Base-by-base conservation (phyloP, 2,329 filamentous ascomycete species). In the Lachnellula subtilissima region DNA sequence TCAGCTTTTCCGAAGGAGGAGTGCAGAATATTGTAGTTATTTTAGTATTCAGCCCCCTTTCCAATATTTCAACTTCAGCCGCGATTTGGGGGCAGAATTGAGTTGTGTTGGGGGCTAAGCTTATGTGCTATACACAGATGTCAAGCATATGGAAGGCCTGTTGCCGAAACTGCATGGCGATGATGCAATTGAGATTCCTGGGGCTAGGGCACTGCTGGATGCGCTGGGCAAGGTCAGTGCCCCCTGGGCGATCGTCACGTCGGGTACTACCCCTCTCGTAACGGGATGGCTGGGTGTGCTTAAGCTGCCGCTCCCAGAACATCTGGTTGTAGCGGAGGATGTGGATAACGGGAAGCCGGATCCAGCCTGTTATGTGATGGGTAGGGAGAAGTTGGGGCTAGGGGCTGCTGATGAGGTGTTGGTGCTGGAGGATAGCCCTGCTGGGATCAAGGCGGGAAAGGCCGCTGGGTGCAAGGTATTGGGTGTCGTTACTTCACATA, bases 161-260 rank as follows among this genome's bases (percentile, higher is more conserved):
- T 84, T 97, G 39, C 93, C 93, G 3, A 81, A 83, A 67, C 78
- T 87, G 52, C 90, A 89, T 74, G 91, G 90, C 53, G 72, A 79
- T 42, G 87, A 93, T 71, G 93, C 91, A 40, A 78, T 86, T 57
- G 92, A 96, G 72, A 91, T 97, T 62, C 90, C 91, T 1, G 94
- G 93, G 12, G 87, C 89, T 6, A 83, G 91, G 59, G 70, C 77
- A 32, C 79, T 96, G 53, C 81, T 96, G 50, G 76, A 83, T 59
- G 71, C 77, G 35, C 79, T 97, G 43, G 87, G 88, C 60, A 71
- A 77, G 39, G 75, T 76, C 51, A 73, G 75, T 43, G 58, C 62
- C 28, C 67, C 66, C 8, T 97, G 93, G 94, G 89, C 90, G 50
- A 95, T 97, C 64, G 92, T 92, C 56, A 88, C 85, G 0, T 91